Conservation (phyloP, 176 grass and related monocot species). For the Eleusine coracana region DNA sequence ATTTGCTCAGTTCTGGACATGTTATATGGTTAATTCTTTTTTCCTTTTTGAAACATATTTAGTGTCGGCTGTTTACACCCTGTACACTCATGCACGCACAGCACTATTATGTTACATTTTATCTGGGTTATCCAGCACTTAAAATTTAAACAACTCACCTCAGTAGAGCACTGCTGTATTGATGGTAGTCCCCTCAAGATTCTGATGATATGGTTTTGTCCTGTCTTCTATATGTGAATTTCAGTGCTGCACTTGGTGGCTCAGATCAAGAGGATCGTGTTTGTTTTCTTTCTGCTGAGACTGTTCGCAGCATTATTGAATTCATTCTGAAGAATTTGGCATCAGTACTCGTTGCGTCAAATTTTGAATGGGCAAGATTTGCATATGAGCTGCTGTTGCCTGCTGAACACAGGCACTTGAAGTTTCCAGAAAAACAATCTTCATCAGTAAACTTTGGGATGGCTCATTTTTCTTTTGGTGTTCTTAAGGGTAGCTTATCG, state of each 20-base stretch:
- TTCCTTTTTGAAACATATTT: conserved; percentile 4
- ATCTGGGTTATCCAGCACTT: neutral
- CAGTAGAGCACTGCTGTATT: neutral
- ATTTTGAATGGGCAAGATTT: conserved; percentile 67
- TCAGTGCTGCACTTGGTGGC: conserved; percentile 84
- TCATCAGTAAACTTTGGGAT: conserved; percentile 43
- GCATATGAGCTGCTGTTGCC: conserved; percentile 52
- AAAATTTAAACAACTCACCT: neutral
- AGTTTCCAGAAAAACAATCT: conserved; percentile 46
- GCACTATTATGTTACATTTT: conserved; percentile 1
- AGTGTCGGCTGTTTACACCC: neutral
- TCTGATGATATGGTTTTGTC: neutral
- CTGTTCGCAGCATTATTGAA: conserved; percentile 46
- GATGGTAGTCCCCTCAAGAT: neutral
- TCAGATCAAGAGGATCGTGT: conserved; percentile 65
- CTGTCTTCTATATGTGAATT: conserved; percentile 34
- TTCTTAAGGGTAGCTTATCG: conserved; percentile 78
- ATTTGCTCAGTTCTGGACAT: neutral
- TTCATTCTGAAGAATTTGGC: conserved; percentile 64
- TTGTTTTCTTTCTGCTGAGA: conserved; percentile 75
- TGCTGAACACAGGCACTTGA: conserved; percentile 35
- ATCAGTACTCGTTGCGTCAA: conserved; percentile 50
- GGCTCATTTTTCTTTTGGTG: conserved; percentile 63
- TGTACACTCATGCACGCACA: neutral
- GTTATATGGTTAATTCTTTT: neutral